Evolutionary conservation across 768 basidiomycete genomes (phyloP), one percentile per base, ranked within the genome.

Genomic region (Mycena epipterygia): DNA sequence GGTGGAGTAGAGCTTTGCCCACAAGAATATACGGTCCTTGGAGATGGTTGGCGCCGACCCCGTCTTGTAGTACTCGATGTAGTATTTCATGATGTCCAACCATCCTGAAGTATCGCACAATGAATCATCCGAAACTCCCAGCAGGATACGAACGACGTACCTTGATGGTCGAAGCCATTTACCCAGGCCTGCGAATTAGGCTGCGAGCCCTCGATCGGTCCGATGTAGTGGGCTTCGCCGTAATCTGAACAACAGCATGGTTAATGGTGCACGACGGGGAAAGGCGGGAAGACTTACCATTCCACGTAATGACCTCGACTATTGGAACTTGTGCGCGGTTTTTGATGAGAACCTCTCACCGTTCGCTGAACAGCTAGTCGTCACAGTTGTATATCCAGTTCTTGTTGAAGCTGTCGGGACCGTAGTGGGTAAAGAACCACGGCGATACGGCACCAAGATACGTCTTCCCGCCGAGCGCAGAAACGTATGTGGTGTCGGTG

Each of bases 221-320:
- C 93, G 29, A 95, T 83, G 78, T 95, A 95, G 74, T 94, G 92
- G 12, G 90, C 91, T 81, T 93, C 91, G 74, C 91, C 91, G 74
- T 88, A 93, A 76, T 93, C 89, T 61, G 25, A 44, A 17, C 2
- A 19, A 2, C 25, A 30, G 14, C 27, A 30, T 17, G 33, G 23
- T 56, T 19, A 25, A 59, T 44, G 21, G 29, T 14, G 30, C 6
- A 5, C 9, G 2, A 33, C 35, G 6, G 5, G n/a, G 19, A 25
- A 30, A 5, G n/a, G n/a, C n/a, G n/a, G n/a, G 57, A 93, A 13
- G 87, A 44, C 41, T 17, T 19, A 59, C 57, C 57, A 79, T 93
- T 93, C 91, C 91, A 93, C n/a, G 88, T 90, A 56, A 91, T 84
- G 73, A 92, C 83, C 76, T 92, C 88, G 27, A 86, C 85, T 60